Conservation (phyloP, 768 basidiomycete species). For the Rhodosporidiobolus sp. region DNA sequence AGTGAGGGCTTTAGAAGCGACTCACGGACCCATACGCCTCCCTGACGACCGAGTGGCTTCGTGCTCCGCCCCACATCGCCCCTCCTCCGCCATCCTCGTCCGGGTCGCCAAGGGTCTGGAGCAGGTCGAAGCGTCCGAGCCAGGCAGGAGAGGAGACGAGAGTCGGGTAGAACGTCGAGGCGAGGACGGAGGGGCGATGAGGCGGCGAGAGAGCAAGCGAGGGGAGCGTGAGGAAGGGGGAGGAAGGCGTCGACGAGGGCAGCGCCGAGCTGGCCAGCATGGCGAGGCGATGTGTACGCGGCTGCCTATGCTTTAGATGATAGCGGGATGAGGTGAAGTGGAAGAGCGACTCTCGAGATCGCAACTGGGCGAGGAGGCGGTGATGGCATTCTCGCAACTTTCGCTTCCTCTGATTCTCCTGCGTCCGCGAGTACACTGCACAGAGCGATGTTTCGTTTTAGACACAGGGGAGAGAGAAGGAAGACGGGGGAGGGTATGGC, state of each 20-base stretch:
- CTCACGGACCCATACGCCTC: slow-evolving; percentile 13
- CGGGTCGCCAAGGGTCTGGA: slow-evolving; percentile 14
- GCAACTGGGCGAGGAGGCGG: no score
- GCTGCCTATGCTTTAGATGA: no score
- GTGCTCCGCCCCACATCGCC: background rate
- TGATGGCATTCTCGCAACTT: no score
- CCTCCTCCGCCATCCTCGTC: background rate
- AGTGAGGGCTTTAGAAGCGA: background rate
- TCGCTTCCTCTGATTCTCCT: no score
- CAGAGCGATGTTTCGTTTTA: no score
- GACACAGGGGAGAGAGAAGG: no score
- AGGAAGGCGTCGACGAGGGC: background rate
- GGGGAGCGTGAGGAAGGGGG: background rate
- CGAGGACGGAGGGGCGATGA: background rate
- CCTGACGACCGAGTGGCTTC: slow-evolving; percentile 10
- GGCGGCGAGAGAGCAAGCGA: background rate
- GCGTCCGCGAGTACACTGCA: no score
- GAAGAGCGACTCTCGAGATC: no score
- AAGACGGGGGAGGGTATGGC: no score
- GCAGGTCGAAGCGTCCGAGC: background rate
- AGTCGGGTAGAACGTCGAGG: background rate
- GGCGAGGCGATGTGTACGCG: no score
- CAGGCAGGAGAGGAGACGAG: slow-evolving; percentile 1
- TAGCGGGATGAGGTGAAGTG: no score
- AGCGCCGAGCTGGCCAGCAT: no score